phyloP scores from a whole-genome alignment of 768 basidiomycete genomes.

The Boletus bicolor region DNA sequence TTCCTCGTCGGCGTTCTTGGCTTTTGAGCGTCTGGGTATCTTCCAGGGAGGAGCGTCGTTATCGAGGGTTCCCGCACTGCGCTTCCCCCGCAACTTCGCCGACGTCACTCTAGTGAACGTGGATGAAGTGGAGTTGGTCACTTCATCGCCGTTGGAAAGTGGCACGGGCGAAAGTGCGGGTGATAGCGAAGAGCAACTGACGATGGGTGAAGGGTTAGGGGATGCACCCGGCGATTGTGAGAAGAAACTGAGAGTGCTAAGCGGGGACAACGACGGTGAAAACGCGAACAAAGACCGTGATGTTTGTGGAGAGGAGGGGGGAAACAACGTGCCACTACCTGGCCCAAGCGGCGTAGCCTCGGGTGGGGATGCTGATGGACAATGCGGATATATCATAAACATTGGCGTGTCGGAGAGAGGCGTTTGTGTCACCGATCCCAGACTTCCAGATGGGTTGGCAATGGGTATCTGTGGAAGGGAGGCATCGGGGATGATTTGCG shows the following conservation, averaged over 20 bases:
- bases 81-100: conserved; percentile 10
- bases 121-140: not conserved
- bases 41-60: conserved; percentile 3
- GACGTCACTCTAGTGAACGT: not conserved
- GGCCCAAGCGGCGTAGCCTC: not conserved
- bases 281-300: not conserved
- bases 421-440: not conserved
- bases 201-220: not conserved
- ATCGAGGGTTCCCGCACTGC: not conserved
- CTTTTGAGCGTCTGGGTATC: conserved; percentile 9
- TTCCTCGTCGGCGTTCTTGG: conserved; percentile 18
- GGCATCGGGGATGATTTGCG: not conserved
- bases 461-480: not conserved
- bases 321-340: not conserved
- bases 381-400: not conserved
- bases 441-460: not conserved
- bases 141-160: not conserved
- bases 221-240: conserved; percentile 11
- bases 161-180: not conserved
- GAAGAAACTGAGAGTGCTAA: conserved; percentile 10
- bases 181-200: not conserved
- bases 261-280: conserved; percentile 15
- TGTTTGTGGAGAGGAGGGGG: not conserved
- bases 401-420: not conserved
- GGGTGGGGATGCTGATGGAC: not conserved